Percentiles rank a stretch among this genome's conserved stretches.
These are phyloP conservation scores for Kitagawia praeruptora DNA, from an alignment of 129 eudicot genomes.

Conservation along the genomic window DNA sequence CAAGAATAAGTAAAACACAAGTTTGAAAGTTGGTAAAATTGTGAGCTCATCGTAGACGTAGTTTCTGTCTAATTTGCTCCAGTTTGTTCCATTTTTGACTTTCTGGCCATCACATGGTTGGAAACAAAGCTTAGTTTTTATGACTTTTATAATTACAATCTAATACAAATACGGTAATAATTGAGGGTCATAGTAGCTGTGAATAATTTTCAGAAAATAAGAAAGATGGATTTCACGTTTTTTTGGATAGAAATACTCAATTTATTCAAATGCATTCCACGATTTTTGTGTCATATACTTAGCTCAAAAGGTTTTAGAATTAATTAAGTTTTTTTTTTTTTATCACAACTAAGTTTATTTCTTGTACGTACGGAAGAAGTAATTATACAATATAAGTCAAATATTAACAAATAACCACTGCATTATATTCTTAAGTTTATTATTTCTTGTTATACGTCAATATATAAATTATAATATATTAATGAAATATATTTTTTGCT, in stretches of 20 bases:
- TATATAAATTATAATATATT: too few species aligned
- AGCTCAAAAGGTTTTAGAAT: background rate
- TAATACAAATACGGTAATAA: too few species aligned
- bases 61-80: background rate
- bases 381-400: background rate
- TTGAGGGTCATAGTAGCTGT: background rate
- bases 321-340: too few species aligned
- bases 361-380: background rate
- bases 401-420: background rate
- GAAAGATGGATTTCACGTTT: constrained; percentile 2
- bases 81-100: background rate
- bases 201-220: background rate
- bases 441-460: background rate
- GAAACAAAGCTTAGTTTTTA: background rate
- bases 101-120: background rate
- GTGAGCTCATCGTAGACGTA: background rate
- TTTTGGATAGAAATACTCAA: background rate
- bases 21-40: background rate
- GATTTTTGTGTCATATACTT: background rate
- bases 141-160: background rate
- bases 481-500: background rate
- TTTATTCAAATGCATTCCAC: background rate
- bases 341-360: too few species aligned
- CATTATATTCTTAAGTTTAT: background rate
- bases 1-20: constrained; percentile 1